phyloP scores from a whole-genome alignment of 2,329 filamentous ascomycete species.

The Neodidymelliopsis sp. region DNA sequence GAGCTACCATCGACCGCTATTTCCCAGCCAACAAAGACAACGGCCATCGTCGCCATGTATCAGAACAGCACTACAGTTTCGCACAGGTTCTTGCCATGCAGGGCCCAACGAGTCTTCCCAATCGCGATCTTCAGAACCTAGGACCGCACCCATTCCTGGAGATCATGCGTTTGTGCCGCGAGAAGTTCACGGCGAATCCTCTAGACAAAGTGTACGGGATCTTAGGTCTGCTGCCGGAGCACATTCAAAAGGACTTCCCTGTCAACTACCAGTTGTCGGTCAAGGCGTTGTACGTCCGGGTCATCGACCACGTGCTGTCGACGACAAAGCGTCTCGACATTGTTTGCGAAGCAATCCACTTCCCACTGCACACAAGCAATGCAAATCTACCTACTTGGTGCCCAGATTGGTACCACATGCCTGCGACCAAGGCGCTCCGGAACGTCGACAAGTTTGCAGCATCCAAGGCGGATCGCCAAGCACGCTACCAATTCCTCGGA shows the following conservation, averaged over 20 bases:
- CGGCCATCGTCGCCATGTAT: too few relatives aligned
- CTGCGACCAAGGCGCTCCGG: background rate
- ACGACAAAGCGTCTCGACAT: background rate
- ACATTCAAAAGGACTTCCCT: background rate
- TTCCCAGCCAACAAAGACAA: too few relatives aligned
- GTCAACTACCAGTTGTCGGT: background rate
- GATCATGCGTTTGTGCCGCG: background rate
- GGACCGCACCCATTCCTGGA: background rate
- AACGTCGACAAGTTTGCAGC: background rate
- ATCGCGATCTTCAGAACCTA: background rate
- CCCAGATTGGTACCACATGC: conserved; percentile 3
- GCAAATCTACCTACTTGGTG: conserved; percentile 1
- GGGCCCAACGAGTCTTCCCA: background rate
- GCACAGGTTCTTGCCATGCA: background rate
- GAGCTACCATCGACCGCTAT: too few relatives aligned
- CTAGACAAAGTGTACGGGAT: conserved; percentile 1
- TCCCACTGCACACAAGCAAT: background rate
- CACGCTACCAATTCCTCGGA: background rate
- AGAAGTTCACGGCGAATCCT: background rate
- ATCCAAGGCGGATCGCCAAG: background rate
- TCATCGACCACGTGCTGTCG: background rate
- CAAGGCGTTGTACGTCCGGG: background rate
- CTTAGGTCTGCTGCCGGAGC: background rate
- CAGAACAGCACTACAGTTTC: background rate
- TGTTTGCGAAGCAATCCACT: background rate